Conservation (phyloP, 441 rosid species). For the Erodium moschatum region DNA sequence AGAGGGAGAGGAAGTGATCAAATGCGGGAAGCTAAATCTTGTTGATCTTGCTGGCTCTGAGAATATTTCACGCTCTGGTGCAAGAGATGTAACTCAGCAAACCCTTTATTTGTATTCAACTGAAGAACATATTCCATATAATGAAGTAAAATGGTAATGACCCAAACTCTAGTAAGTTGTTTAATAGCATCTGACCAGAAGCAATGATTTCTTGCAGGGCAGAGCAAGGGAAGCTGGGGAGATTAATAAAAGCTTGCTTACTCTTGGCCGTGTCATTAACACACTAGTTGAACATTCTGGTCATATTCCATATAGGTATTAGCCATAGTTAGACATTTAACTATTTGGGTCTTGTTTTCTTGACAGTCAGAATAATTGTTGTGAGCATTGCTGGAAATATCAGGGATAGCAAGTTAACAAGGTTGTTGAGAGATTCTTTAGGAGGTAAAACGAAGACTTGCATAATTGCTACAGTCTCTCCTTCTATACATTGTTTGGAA, state of each 20-base stretch:
- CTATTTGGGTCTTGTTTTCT: conserved; percentile 12
- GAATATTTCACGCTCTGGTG: conserved; percentile 96
- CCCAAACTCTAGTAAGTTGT: background rate
- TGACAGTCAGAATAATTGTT: conserved; percentile 8
- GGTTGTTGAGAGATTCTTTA: conserved; percentile 89
- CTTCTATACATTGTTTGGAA: conserved; percentile 84
- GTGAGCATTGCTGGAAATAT: conserved; percentile 20
- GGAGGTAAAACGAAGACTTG: conserved; percentile 99
- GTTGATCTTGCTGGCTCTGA: conserved; percentile 99
- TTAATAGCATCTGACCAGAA: conserved; percentile 11
- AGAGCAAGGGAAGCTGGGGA: conserved; percentile 99
- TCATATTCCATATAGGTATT: conserved; percentile 89
- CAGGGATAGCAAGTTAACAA: conserved; percentile 94
- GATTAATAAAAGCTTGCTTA: conserved; percentile 89
- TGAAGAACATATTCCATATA: background rate
- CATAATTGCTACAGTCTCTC: conserved; percentile 88
- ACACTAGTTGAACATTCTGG: conserved; percentile 96
- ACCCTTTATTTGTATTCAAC: background rate
- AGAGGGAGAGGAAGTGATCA: conserved; percentile 96
- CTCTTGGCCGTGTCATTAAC: conserved; percentile 96
- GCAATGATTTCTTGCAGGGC: conserved; percentile 50
- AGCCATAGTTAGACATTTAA: background rate
- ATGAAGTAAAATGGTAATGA: background rate
- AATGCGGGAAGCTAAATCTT: conserved; percentile 92
- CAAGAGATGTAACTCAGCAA: conserved; percentile 61